Evolutionary conservation across 768 basidiomycete species (phyloP).

Genomic region (Suillus weaverae): DNA sequence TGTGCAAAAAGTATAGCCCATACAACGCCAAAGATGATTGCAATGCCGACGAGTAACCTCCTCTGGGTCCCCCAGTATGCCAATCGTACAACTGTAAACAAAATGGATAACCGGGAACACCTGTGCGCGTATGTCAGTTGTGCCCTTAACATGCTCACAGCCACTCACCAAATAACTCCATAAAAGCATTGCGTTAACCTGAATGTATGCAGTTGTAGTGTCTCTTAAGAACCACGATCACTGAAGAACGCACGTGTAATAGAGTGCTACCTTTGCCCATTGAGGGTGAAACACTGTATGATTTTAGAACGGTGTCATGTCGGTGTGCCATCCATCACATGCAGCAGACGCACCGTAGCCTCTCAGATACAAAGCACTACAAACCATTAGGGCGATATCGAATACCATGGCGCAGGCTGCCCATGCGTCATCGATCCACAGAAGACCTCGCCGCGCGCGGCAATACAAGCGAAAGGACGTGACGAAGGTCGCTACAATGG

Average conservation of each 20-base stretch:
- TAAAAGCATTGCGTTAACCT: not conserved
- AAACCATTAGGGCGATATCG: not conserved
- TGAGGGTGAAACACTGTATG: not conserved
- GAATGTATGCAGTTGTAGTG: not conserved
- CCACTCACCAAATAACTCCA: not conserved
- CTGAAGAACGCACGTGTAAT: not conserved
- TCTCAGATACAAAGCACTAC: not conserved
- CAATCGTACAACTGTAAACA: not conserved
- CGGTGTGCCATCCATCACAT: not conserved
- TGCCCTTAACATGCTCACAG: not conserved
- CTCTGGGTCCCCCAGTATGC: not conserved
- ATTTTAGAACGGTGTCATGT: not conserved
- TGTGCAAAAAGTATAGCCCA: not conserved
- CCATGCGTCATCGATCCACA: not conserved
- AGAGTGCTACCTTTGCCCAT: not conserved
- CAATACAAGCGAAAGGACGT: not conserved
- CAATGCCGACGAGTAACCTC: not conserved
- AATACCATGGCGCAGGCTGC: not conserved
- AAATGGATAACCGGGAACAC: not conserved
- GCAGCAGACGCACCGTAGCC: not conserved
- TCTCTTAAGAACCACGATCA: not conserved
- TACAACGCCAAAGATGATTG: not conserved
- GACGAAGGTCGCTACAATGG: not conserved
- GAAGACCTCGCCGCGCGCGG: not conserved
- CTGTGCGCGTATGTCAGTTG: not conserved